A percentile compares a stretch with the other conserved stretches of the same genome.
Evolutionary conservation across 2,329 filamentous ascomycete species (phyloP).

Genomic region (Clonostachys rosea): DNA sequence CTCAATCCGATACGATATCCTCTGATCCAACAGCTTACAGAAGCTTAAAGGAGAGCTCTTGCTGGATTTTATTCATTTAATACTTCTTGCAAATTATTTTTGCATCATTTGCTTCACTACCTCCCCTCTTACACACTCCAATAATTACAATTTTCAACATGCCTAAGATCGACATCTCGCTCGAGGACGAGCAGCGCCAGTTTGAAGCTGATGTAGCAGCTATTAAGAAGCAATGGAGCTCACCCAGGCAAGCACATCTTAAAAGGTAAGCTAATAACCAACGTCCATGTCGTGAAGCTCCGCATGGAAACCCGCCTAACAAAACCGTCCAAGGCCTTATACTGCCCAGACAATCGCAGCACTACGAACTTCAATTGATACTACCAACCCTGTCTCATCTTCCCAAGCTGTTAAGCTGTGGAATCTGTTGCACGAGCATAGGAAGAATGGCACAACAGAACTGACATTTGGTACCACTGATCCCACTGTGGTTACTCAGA

Average conservation of each 20-base stretch:
- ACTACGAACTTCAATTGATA: conserved; percentile 12
- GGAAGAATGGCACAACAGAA: conserved; percentile 22
- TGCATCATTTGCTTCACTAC: no score
- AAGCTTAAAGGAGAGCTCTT: no score
- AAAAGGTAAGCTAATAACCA: not conserved
- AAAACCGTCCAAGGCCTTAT: conserved; percentile 17
- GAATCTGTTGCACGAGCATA: conserved; percentile 24
- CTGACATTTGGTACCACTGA: conserved; percentile 31
- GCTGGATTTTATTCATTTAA: no score
- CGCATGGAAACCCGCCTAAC: no score
- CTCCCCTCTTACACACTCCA: no score
- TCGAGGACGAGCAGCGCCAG: conserved; percentile 17
- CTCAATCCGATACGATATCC: no score
- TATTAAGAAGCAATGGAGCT: conserved; percentile 26
- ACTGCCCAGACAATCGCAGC: conserved; percentile 22
- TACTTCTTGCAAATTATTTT: no score
- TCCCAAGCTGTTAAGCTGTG: conserved; percentile 27
- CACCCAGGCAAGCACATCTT: conserved; percentile 16
- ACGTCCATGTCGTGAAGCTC: no score
- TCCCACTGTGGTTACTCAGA: conserved; percentile 23
- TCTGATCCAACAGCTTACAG: no score
- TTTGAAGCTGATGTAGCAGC: conserved; percentile 22
- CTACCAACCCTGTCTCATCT: conserved; percentile 9
- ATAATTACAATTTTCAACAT: no score
- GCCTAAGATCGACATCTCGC: no score